A percentile compares a stretch with the other conserved stretches of the same genome.
Conservation (phyloP, 257 asterid genomes). For the Solanum etuberosum region DNA sequence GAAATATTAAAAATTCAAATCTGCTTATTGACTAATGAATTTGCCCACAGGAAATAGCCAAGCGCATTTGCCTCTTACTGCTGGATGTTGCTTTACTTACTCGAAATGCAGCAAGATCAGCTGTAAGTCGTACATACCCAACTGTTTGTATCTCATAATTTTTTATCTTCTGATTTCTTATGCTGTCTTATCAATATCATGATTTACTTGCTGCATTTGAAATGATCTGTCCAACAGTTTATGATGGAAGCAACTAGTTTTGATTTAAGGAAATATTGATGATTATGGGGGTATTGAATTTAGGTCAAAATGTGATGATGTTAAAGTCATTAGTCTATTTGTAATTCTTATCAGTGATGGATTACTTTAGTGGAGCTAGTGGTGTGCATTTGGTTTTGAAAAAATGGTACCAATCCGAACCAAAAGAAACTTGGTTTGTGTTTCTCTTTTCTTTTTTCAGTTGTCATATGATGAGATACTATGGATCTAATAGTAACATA, state of each 20-base stretch:
- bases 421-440: neutral
- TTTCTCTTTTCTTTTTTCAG: neutral
- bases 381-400: neutral
- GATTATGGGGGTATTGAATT: neutral
- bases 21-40: neutral
- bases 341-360: neutral
- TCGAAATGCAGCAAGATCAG: conserved; percentile 54
- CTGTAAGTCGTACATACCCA: conserved; percentile 39
- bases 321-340: neutral
- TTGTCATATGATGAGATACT: neutral
- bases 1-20: neutral
- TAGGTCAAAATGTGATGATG: neutral
- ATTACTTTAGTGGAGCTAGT: neutral
- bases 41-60: conserved; percentile 61
- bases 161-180: neutral
- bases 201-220: neutral
- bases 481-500: neutral
- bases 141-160: neutral
- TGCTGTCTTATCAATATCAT: neutral
- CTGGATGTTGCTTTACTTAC: conserved; percentile 80
- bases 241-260: neutral
- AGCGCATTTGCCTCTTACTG: conserved; percentile 72
- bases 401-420: neutral
- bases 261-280: neutral
- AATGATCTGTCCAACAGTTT: neutral